A percentile compares a stretch with the other conserved stretches of the same genome.
phyloP scores from a whole-genome alignment of 192 early-diverging fungal species.

The Backusella luteola region DNA sequence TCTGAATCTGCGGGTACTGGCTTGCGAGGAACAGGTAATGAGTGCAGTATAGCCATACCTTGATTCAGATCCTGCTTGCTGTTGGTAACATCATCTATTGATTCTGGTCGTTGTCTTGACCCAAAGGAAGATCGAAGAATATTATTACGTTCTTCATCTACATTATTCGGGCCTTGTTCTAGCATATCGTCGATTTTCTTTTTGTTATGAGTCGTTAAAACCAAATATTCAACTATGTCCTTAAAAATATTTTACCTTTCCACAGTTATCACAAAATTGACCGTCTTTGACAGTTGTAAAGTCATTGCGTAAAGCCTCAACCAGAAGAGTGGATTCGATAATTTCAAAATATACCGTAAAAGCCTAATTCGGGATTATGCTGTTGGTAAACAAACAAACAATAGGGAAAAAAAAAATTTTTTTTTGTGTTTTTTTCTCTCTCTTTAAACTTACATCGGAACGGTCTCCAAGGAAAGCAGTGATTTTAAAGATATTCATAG shows the following conservation, averaged over 20 bases:
- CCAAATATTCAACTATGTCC: background rate
- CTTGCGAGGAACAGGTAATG: background rate
- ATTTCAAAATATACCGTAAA: slow-evolving; percentile 36
- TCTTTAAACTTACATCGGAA: slow-evolving; percentile 27
- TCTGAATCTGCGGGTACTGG: background rate
- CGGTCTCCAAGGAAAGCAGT: slow-evolving; percentile 31
- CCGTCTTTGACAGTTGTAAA: background rate
- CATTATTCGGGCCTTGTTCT: background rate
- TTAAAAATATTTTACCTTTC: slow-evolving; percentile 10
- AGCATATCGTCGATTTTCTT: background rate
- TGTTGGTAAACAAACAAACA: background rate
- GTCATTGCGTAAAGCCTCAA: slow-evolving; percentile 31
- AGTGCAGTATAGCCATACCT: background rate
- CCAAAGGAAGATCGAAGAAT: background rate
- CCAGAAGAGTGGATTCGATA: slow-evolving; percentile 32
- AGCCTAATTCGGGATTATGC: slow-evolving; percentile 1
- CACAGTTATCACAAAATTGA: slow-evolving; percentile 24
- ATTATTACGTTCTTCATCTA: background rate
- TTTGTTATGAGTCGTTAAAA: background rate
- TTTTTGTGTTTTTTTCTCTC: background rate
- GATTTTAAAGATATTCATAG: slow-evolving; percentile 37
- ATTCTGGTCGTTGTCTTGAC: background rate
- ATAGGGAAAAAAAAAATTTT: background rate
- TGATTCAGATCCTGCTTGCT: background rate
- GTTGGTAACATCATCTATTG: background rate